These are phyloP conservation scores for Puccinia novopanici DNA, from an alignment of 1,284 basidiomycete species.

Conservation along the genomic window DNA sequence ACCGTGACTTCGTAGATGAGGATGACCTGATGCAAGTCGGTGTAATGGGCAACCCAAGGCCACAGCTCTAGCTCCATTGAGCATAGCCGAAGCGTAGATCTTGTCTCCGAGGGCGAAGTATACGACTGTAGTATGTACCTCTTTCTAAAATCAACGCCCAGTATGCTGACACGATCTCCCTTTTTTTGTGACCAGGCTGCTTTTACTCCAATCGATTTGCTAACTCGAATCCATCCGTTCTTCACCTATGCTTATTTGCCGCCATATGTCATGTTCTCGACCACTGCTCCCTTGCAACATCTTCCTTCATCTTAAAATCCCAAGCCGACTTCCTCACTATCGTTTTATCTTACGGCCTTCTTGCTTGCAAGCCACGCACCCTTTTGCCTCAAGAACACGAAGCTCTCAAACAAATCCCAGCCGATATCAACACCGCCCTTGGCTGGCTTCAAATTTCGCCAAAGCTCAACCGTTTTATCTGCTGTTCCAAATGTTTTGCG, in stretches of 20 bases:
- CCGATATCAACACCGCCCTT: background rate
- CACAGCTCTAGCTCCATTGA: too few species aligned
- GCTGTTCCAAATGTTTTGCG: conserved; percentile 14
- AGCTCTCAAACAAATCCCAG: background rate
- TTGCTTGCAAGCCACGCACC: background rate
- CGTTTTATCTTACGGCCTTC: background rate
- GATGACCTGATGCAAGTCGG: too few species aligned
- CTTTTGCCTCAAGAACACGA: background rate
- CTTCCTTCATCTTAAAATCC: conserved; percentile 12
- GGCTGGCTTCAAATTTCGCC: conserved; percentile 19
- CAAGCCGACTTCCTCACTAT: background rate
- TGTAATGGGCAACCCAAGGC: too few species aligned
- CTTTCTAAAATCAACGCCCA: too few species aligned
- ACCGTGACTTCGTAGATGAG: too few species aligned
- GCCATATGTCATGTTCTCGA: background rate
- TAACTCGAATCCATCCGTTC: background rate
- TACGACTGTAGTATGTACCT: too few species aligned
- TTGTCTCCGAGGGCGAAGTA: too few species aligned
- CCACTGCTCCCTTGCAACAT: background rate
- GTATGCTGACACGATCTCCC: too few species aligned
- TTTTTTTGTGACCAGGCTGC: background rate
- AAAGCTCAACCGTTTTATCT: background rate
- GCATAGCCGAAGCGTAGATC: too few species aligned
- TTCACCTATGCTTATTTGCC: conserved; percentile 13
- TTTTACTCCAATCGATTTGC: background rate